These are phyloP conservation scores for Besnoitia besnoiti DNA, from an alignment of 169 alveolate species.

Conservation along the genomic window DNA sequence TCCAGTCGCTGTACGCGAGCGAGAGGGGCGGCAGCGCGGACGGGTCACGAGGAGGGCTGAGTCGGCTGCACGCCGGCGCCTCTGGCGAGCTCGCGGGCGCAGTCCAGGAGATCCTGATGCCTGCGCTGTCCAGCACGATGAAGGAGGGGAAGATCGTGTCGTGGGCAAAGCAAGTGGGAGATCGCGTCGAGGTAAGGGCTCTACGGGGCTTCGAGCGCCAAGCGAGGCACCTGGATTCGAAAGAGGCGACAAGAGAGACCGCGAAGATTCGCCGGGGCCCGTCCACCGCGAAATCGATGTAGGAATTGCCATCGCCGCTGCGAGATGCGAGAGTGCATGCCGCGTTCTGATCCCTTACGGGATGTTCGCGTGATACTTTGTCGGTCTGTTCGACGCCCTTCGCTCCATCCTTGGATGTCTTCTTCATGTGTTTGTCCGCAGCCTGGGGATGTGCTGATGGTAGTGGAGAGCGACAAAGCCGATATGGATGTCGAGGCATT, in stretches of 20 bases:
- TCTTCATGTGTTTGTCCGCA: background rate
- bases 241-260: too few relatives aligned
- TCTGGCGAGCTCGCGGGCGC: background rate
- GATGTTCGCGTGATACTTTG: too few relatives aligned
- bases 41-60: too few relatives aligned
- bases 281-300: too few relatives aligned
- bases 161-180: conserved; percentile 79
- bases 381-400: background rate
- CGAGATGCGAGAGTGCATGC: too few relatives aligned
- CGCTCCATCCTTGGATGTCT: background rate
- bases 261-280: too few relatives aligned
- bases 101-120: conserved; percentile 65
- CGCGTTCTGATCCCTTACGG: too few relatives aligned
- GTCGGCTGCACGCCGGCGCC: too few relatives aligned
- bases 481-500: conserved; percentile 78
- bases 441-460: conserved; percentile 75
- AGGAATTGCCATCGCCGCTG: too few relatives aligned
- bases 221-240: background rate
- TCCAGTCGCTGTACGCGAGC: too few relatives aligned
- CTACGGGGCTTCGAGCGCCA: background rate
- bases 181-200: conserved; percentile 63
- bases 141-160: conserved; percentile 79
- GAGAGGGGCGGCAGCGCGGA: too few relatives aligned
- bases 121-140: conserved; percentile 80
- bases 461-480: conserved; percentile 77